These are phyloP conservation scores for Coemansia sp. DNA, from an alignment of 192 early-diverging fungal genomes.

Conservation along the genomic window DNA sequence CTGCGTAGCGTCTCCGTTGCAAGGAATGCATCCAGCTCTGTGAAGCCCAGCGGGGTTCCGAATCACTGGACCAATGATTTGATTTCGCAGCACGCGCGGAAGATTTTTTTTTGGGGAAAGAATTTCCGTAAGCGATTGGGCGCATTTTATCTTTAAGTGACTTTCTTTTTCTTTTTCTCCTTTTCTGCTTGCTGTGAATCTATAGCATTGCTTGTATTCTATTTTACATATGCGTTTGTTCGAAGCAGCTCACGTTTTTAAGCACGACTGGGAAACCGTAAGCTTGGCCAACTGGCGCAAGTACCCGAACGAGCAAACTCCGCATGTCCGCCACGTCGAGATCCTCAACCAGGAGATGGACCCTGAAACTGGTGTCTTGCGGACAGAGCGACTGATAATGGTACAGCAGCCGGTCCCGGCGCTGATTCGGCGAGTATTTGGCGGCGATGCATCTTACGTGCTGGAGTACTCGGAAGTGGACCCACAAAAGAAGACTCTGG, in stretches of 20 bases:
- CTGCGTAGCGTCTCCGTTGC: too few relatives aligned
- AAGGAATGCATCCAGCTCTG: too few relatives aligned
- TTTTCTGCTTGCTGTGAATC: constrained; percentile 2
- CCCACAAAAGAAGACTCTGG: constrained; percentile 66
- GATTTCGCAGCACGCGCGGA: neutral
- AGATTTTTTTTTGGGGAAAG: neutral
- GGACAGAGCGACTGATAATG: constrained; percentile 89
- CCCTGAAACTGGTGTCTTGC: constrained; percentile 77
- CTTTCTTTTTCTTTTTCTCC: constrained; percentile 2
- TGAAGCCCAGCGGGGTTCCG: too few relatives aligned
- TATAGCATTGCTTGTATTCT: constrained; percentile 1
- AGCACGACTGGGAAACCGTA: constrained; percentile 80
- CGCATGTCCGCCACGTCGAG: constrained; percentile 91
- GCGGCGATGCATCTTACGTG: constrained; percentile 77
- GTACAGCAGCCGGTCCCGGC: constrained; percentile 82
- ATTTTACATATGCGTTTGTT: constrained; percentile 71
- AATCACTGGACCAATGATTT: too few relatives aligned
- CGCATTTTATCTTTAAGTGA: constrained; percentile 5
- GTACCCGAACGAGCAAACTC: constrained; percentile 93
- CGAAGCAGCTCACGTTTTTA: constrained; percentile 72
- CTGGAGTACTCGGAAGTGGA: constrained; percentile 89
- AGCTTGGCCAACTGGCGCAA: constrained; percentile 92
- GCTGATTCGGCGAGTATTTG: constrained; percentile 66
- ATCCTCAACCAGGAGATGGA: constrained; percentile 78
- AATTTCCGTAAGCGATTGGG: neutral